phyloP scores from a whole-genome alignment of 2,329 filamentous ascomycete species.

The Cryphonectria radicalis region DNA sequence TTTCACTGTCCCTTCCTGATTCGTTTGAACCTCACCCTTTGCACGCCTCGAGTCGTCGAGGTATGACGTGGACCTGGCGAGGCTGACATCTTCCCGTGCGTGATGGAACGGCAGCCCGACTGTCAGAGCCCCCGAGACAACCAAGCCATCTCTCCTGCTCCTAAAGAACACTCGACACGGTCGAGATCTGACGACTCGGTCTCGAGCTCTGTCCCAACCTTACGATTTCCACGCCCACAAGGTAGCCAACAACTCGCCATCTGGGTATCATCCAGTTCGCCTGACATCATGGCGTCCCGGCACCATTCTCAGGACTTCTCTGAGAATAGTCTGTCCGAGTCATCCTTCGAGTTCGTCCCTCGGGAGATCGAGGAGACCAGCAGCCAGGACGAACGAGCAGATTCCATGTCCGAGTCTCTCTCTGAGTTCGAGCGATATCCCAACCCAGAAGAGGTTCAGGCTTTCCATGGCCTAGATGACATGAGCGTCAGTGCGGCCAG shows the following conservation, averaged over 20 bases:
- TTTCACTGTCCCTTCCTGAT: neutral
- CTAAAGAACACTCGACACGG: slow-evolving; percentile 31
- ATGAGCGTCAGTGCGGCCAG: slow-evolving; percentile 33
- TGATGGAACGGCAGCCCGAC: slow-evolving; percentile 56
- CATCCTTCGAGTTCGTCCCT: slow-evolving; percentile 59
- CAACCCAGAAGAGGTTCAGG: slow-evolving; percentile 56
- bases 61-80: slow-evolving; percentile 42
- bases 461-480: slow-evolving; percentile 53
- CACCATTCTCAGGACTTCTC: slow-evolving; percentile 49
- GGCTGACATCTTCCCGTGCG: slow-evolving; percentile 45
- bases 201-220: slow-evolving; percentile 45
- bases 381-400: slow-evolving; percentile 51
- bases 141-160: slow-evolving; percentile 30
- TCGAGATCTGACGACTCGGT: slow-evolving; percentile 31
- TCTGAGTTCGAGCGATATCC: slow-evolving; percentile 34
- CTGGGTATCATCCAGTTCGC: slow-evolving; percentile 63
- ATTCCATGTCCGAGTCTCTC: slow-evolving; percentile 28
- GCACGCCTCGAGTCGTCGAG: slow-evolving; percentile 36
- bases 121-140: slow-evolving; percentile 26
- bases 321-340: slow-evolving; percentile 55
- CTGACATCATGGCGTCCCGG: slow-evolving; percentile 58
- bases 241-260: slow-evolving; percentile 60
- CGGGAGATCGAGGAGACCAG: slow-evolving; percentile 54
- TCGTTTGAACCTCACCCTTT: neutral
- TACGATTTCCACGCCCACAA: slow-evolving; percentile 61